These are phyloP conservation scores for Blastobotrys indianensis DNA, from an alignment of 1,139 yeast species.

Conservation along the genomic window DNA sequence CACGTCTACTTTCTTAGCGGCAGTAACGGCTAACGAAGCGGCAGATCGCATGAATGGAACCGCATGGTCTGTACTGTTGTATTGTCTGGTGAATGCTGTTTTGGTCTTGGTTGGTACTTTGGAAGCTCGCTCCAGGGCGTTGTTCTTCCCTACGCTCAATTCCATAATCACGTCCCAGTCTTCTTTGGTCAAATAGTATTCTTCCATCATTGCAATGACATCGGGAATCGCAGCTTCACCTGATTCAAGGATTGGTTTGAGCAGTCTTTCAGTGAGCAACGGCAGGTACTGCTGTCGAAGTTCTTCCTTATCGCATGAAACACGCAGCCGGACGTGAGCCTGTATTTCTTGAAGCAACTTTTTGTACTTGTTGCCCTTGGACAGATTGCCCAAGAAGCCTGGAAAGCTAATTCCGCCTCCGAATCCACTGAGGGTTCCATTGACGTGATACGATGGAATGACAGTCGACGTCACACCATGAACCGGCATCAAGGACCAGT, in stretches of 20 bases:
- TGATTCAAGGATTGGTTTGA: slow-evolving; percentile 43
- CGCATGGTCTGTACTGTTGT: slow-evolving; percentile 74
- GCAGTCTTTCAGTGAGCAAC: slow-evolving; percentile 48
- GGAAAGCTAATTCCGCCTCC: slow-evolving; percentile 75
- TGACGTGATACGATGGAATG: slow-evolving; percentile 67
- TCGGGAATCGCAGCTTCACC: slow-evolving; percentile 60
- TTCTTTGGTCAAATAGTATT: slow-evolving; percentile 77
- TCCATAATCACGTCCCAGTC: slow-evolving; percentile 90
- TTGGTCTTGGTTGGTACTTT: slow-evolving; percentile 70
- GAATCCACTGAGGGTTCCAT: slow-evolving; percentile 47
- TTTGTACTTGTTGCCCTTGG: slow-evolving; percentile 71
- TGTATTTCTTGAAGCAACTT: slow-evolving; percentile 82
- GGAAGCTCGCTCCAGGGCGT: slow-evolving; percentile 42
- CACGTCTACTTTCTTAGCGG: slow-evolving; percentile 27
- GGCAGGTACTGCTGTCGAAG: slow-evolving; percentile 77
- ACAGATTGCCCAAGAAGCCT: slow-evolving; percentile 85
- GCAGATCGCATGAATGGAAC: slow-evolving; percentile 75
- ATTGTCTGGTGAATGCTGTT: slow-evolving; percentile 77
- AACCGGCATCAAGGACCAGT: slow-evolving; percentile 91
- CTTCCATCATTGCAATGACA: slow-evolving; percentile 68
- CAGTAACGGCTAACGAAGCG: slow-evolving; percentile 37
- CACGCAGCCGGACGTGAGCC: slow-evolving; percentile 75
- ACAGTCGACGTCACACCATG: slow-evolving; percentile 88
- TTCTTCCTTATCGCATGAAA: slow-evolving; percentile 70
- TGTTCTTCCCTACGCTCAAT: slow-evolving; percentile 60